Base-by-base conservation (phyloP, 2,329 filamentous ascomycete species). In the Pseudocercospora eumusae region DNA sequence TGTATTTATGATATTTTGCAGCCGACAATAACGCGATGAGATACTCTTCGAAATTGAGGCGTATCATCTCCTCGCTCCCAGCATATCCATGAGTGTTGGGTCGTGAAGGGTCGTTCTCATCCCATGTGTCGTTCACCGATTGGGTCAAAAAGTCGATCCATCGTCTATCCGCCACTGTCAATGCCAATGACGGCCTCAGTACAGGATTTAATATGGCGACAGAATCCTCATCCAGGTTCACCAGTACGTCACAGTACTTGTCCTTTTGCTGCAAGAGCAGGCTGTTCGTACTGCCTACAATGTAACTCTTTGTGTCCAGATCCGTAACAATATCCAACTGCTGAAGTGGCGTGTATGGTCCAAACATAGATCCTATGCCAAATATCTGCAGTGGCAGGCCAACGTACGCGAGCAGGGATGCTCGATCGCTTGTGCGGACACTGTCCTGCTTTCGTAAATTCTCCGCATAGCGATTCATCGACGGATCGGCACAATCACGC, bases 141-240 rank as follows among this genome's bases (percentile, higher is more conserved):
- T 96, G 91, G 0, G 92, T 96, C 58, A 99, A 84, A 70, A 92
- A 93, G 77, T 99, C 95, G 69, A 99, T 97, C 93, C 95, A 99
- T 61, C 95, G 85, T 62, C 95, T 86, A 73, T 99, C 95, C 0
- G 95, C 90, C 9, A 88, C 88, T 0, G 95, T 95, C 2, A 99
- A 85, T 0, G 85, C 78, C 4, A 98, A 81, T 0, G 92, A 92
- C 40, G 83, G 79, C 54, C 89, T 88, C 13, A 99, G 82, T 4
- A 91, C 90, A 1, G 89, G 80, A 0, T 92, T 96, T 0, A 89
- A 90, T 66, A 97, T 91, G 70, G 86, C 93, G 69, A 98, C 87
- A 2, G 86, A 90, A 68, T 89, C 86, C 66, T 97, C 93, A 75
- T 99, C 95, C 20, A 99, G 87, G 74, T 99, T 97, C 74, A 99